Evolutionary conservation across 1,139 yeast species (phyloP).

Genomic region (Chernovozyma aurita): DNA sequence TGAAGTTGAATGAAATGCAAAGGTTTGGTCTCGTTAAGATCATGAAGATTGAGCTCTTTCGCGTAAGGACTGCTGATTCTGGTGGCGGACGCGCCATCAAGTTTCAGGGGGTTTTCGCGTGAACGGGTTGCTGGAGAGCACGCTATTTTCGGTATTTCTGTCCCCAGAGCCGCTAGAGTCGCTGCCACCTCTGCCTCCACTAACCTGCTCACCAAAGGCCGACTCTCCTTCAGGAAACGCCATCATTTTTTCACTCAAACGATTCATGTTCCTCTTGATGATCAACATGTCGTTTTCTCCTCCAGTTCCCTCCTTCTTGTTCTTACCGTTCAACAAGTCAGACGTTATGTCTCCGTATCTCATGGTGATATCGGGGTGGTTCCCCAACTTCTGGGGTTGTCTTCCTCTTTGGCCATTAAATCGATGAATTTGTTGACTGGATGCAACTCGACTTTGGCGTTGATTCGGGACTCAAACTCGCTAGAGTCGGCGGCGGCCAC

Average conservation of each 20-base stretch:
- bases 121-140: no score
- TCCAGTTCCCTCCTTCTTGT: constrained; percentile 15
- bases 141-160: no score
- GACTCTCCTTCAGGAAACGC: constrained; percentile 36
- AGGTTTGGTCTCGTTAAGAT: constrained; percentile 49
- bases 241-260: constrained; percentile 79
- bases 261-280: constrained; percentile 83
- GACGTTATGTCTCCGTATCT: constrained; percentile 50
- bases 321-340: constrained; percentile 23
- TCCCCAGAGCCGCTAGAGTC: no score
- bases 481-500: no score
- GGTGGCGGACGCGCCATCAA: no score
- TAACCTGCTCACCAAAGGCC: constrained; percentile 22
- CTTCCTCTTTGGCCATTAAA: constrained; percentile 74
- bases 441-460: constrained; percentile 12
- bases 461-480: no score
- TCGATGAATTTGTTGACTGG: constrained; percentile 63
- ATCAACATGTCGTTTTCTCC: constrained; percentile 64
- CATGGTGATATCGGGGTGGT: constrained; percentile 89
- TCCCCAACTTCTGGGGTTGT: constrained; percentile 77
- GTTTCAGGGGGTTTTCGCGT: no score
- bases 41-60: constrained; percentile 56
- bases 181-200: no score
- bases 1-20: constrained; percentile 58
- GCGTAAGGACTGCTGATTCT: no score